phyloP scores from a whole-genome alignment of 140 eudicot species.

The Erigeron philadelphicus region DNA sequence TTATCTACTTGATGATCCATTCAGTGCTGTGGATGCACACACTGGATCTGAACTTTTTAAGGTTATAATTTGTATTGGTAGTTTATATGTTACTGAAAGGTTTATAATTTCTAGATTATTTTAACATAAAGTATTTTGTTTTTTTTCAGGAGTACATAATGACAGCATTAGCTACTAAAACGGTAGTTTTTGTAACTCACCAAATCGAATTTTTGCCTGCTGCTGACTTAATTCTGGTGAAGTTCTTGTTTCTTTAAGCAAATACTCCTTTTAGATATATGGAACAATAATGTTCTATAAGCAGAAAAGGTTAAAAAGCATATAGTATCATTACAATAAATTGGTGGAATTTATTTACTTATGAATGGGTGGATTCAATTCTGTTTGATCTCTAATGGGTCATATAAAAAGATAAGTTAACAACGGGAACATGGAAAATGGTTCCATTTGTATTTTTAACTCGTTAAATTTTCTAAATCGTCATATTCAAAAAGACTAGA shows the following conservation, averaged over 20 bases:
- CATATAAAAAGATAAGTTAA: neutral
- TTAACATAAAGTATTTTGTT: constrained; percentile 1
- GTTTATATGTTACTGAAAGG: neutral
- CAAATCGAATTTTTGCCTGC: constrained; percentile 90
- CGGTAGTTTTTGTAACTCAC: constrained; percentile 86
- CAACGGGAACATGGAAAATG: neutral
- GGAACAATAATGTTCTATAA: constrained; percentile 4
- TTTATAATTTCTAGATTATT: constrained; percentile 9
- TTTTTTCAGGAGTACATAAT: constrained; percentile 76
- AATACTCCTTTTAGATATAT: neutral
- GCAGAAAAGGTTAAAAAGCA: neutral
- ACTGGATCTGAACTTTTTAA: constrained; percentile 80
- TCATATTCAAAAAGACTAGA: neutral
- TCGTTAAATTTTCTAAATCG: constrained; percentile 5
- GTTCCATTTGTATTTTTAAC: constrained; percentile 1
- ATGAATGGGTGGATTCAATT: neutral
- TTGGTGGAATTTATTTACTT: neutral
- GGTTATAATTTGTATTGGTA: constrained; percentile 32
- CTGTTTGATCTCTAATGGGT: neutral
- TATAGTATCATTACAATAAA: neutral
- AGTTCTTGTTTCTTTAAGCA: constrained; percentile 2
- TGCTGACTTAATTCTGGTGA: constrained; percentile 87
- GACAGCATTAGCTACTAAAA: constrained; percentile 79
- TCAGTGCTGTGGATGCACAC: constrained; percentile 97
- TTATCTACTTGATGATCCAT: constrained; percentile 94